A percentile compares a stretch with the other conserved stretches of the same genome.
phyloP scores from a whole-genome alignment of 140 eudicot genomes.

The Flaveria floridana region DNA sequence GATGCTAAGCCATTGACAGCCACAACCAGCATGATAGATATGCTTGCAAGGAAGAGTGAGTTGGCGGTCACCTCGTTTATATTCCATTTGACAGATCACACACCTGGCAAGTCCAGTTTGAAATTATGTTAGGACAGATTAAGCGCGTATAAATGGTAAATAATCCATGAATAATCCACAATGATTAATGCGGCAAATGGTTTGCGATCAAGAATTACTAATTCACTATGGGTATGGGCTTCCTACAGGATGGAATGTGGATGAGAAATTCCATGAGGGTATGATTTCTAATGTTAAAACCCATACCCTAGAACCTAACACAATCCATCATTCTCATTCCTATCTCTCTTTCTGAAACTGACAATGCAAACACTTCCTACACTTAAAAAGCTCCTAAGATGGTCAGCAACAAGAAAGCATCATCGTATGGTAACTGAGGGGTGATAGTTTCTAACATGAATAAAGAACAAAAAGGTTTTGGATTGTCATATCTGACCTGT shows the following conservation, averaged over 20 bases:
- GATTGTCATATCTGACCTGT: background rate
- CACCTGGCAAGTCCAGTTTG: constrained; percentile 55
- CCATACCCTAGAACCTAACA: background rate
- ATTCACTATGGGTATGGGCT: background rate
- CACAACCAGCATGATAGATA: constrained; percentile 74
- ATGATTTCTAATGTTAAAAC: background rate
- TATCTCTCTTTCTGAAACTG: no score
- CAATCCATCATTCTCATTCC: no score
- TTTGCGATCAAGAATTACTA: background rate
- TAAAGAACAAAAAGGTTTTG: background rate
- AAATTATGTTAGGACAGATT: constrained; percentile 11
- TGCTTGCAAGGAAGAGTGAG: constrained; percentile 93
- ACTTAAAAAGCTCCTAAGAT: background rate
- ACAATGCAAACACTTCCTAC: background rate
- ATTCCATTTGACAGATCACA: constrained; percentile 98
- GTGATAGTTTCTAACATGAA: background rate
- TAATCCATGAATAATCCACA: background rate
- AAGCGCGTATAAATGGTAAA: background rate
- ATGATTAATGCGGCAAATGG: background rate
- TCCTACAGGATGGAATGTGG: background rate
- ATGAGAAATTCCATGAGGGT: background rate
- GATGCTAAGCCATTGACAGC: constrained; percentile 87
- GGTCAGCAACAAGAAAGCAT: background rate
- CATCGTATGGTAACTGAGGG: background rate
- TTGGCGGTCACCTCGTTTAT: constrained; percentile 72